phyloP scores from a whole-genome alignment of 306 rosid genomes.

The Coriaria nepalensis region DNA sequence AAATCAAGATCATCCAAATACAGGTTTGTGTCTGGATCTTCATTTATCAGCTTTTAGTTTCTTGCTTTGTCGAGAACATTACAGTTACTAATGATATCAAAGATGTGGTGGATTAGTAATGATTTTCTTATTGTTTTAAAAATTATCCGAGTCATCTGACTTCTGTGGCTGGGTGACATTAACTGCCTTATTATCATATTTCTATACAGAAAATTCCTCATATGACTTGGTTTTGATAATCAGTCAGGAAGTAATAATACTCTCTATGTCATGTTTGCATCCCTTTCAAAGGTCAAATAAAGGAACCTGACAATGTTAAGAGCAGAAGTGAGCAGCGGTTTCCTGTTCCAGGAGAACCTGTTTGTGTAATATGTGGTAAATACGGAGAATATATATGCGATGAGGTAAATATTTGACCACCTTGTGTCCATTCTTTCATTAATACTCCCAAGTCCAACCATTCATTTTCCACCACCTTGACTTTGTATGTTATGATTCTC shows the following conservation, averaged over 20 bases:
- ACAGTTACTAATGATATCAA: too few relatives aligned
- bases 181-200: too few relatives aligned
- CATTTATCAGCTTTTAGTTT: constrained; percentile 2
- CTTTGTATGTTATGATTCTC: constrained; percentile 12
- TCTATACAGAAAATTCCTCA: too few relatives aligned
- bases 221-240: too few relatives aligned
- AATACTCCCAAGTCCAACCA: constrained; percentile 1
- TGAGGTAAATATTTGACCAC: constrained; percentile 33
- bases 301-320: constrained; percentile 33
- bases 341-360: constrained; percentile 66
- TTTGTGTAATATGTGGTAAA: constrained; percentile 72
- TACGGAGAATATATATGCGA: constrained; percentile 83
- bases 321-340: constrained; percentile 55
- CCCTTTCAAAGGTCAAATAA: constrained; percentile 19
- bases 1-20: constrained; percentile 24
- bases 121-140: too few relatives aligned
- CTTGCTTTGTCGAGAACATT: too few relatives aligned
- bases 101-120: too few relatives aligned
- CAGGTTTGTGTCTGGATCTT: constrained; percentile 39
- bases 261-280: too few relatives aligned
- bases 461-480: constrained; percentile 7
- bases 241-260: too few relatives aligned
- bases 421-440: constrained; percentile 4
- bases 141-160: too few relatives aligned
- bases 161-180: too few relatives aligned